Conservation (phyloP, 208 protist genomes). For the Plasmodiophora brassicae region DNA sequence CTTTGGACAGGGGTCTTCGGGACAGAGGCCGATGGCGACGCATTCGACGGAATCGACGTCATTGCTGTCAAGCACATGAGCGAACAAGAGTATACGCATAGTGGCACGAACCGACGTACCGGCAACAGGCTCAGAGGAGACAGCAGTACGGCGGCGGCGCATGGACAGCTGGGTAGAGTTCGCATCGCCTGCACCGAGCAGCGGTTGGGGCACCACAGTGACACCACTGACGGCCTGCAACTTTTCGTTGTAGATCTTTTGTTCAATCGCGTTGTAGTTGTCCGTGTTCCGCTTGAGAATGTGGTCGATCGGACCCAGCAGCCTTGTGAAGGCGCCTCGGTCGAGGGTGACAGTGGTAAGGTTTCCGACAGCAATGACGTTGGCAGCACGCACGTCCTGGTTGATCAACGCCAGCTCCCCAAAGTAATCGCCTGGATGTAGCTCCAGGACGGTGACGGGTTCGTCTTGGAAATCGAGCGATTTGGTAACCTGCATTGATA, state of each 20-base stretch:
- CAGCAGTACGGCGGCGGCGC: background rate
- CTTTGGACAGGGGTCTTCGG: background rate
- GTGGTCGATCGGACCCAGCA: background rate
- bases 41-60: background rate
- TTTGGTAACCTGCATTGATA: background rate
- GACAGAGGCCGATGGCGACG: background rate
- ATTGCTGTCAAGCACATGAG: background rate
- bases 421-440: slow-evolving; percentile 45
- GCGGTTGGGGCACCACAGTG: background rate
- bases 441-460: background rate
- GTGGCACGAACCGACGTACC: background rate
- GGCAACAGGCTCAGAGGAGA: background rate
- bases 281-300: background rate
- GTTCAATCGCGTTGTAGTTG: background rate
- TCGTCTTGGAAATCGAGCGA: background rate
- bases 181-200: no score
- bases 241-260: background rate
- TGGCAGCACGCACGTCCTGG: slow-evolving; percentile 36
- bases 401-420: slow-evolving; percentile 52
- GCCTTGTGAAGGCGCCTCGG: background rate
- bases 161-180: background rate
- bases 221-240: background rate
- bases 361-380: slow-evolving; percentile 42
- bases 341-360: background rate
- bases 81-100: background rate